Evolutionary conservation across 2,329 filamentous ascomycete genomes (phyloP).

Genomic region (Colletotrichum zoysiae): DNA sequence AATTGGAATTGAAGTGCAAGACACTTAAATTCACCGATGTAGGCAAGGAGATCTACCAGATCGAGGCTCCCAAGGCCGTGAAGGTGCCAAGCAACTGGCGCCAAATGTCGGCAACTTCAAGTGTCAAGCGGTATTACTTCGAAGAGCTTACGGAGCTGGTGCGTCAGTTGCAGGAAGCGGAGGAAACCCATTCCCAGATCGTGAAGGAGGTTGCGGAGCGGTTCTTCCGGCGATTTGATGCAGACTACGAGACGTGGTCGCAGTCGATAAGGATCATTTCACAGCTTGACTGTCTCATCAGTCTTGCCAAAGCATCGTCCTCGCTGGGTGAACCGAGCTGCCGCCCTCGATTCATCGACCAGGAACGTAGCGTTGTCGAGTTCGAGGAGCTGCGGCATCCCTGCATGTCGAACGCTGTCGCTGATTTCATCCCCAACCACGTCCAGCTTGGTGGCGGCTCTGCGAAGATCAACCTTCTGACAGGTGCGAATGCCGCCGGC

Average conservation of each 20-base stretch:
- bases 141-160: slow-evolving; percentile 85
- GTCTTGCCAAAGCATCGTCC: slow-evolving; percentile 88
- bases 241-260: slow-evolving; percentile 87
- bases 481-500: slow-evolving; percentile 95
- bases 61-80: slow-evolving; percentile 86
- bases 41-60: slow-evolving; percentile 96
- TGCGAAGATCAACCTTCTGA: slow-evolving; percentile 90
- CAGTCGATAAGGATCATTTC: slow-evolving; percentile 90
- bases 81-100: slow-evolving; percentile 93
- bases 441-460: slow-evolving; percentile 84
- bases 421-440: slow-evolving; percentile 97
- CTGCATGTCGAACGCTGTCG: slow-evolving; percentile 89
- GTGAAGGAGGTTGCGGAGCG: slow-evolving; percentile 86
- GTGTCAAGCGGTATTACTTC: slow-evolving; percentile 95
- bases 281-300: slow-evolving; percentile 94
- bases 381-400: slow-evolving; percentile 94
- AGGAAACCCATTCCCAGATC: slow-evolving; percentile 93
- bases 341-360: slow-evolving; percentile 87
- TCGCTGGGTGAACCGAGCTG: slow-evolving; percentile 89
- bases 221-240: slow-evolving; percentile 90
- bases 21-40: slow-evolving; percentile 83
- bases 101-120: slow-evolving; percentile 94
- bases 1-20: slow-evolving; percentile 79
- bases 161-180: slow-evolving; percentile 89
- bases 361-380: slow-evolving; percentile 87